Conservation (phyloP, 257 asterid genomes). For the Hygrophila difformis region DNA sequence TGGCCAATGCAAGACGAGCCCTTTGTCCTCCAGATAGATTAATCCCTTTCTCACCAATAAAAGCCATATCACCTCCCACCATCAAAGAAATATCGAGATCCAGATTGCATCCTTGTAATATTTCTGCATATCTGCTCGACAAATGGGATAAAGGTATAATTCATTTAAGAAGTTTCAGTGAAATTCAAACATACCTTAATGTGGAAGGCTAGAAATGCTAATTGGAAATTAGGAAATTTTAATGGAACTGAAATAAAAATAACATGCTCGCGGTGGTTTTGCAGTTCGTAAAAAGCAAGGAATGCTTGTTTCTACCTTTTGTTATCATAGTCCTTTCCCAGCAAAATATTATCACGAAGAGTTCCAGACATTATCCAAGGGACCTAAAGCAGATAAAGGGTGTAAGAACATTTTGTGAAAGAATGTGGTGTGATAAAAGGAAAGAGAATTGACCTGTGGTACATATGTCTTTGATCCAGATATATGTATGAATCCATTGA, state of each 20-base stretch:
- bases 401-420: neutral
- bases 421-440: conserved; percentile 8
- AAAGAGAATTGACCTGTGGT: conserved; percentile 59
- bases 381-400: conserved; percentile 37
- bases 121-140: conserved; percentile 58
- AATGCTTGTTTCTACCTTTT: conserved; percentile 34
- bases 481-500: conserved; percentile 44
- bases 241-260: too few species aligned
- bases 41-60: conserved; percentile 42
- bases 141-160: too few species aligned
- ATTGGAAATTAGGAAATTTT: too few species aligned
- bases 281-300: too few species aligned
- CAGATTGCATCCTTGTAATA: conserved; percentile 58
- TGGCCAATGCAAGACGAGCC: conserved; percentile 84
- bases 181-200: too few species aligned
- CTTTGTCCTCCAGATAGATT: conserved; percentile 90
- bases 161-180: too few species aligned
- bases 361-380: conserved; percentile 97
- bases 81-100: conserved; percentile 74
- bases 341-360: conserved; percentile 80
- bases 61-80: conserved; percentile 62
- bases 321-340: conserved; percentile 66
- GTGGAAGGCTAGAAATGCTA: too few species aligned
- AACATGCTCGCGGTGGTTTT: too few species aligned
- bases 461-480: conserved; percentile 71